Evolutionary conservation across 2,329 filamentous ascomycete species (phyloP), one percentile per base, ranked within the genome.

Genomic region (Bipolaris victoriae): DNA sequence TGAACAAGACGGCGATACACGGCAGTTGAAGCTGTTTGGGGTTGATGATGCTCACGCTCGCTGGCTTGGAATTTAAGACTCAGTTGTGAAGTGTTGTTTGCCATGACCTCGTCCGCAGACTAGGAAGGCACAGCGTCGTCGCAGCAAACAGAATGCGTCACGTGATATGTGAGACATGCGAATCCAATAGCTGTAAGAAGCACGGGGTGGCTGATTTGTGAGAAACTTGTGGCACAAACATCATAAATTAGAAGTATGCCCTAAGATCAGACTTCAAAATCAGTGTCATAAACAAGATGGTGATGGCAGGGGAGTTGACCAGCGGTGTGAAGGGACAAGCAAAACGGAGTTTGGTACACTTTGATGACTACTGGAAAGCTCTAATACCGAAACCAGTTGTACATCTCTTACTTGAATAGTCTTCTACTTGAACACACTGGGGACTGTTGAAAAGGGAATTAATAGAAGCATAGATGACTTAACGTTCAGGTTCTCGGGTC

Each of bases 51-150:
- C 22, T 5, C n/a, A 47, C 29, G 3, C 10, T 46, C 41, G 31
- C 49, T 16, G n/a, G 20, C 9, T 44, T 22, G 6, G 46, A 22
- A 16, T 45, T 33, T 39, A 22, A 7, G 13, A 6, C 39, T 26
- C 26, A 33, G 36, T 11, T 13, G 54, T 50, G 36, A 40, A 53
- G 36, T 26, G 37, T 41, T 44, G 53, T 29, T 46, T 13, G 13
- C 33, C 24, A 22, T 52, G 37, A 39, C 20, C 31, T 3, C 10
- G 11, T 36, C n/a, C 26, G n/a, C 26, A 36, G 16, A 9, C 37
- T 36, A 35, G 58, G 58, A 54, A 60, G 35, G 58, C 37, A 33
- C 50, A 44, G 45, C 31, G 35, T 40, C 20, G 40, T 10, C n/a
- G 45, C 39, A 11, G 44, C 50, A 60, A 57, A 60, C 57, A 29